Evolutionary conservation across 2,329 filamentous ascomycete species (phyloP).

Genomic region (Claviceps sp.): DNA sequence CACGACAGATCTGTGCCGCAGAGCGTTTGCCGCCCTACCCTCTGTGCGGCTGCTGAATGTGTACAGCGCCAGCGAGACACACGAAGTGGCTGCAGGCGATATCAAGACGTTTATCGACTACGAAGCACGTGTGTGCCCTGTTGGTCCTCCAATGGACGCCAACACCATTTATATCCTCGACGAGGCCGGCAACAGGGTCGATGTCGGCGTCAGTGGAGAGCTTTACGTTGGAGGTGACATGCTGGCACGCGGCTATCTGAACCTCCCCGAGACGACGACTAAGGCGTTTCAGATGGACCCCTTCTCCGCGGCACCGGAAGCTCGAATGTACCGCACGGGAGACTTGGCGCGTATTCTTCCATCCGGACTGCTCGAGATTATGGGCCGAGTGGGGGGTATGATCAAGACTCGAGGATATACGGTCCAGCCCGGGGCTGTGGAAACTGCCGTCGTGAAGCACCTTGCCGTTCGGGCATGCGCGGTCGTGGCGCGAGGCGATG

Average conservation of each 20-base stretch:
- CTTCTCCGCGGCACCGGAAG: slow-evolving; percentile 43
- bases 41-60: slow-evolving; percentile 60
- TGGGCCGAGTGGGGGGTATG: slow-evolving; percentile 63
- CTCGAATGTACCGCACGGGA: slow-evolving; percentile 63
- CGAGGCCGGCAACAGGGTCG: slow-evolving; percentile 51
- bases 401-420: slow-evolving; percentile 72
- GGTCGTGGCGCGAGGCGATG: slow-evolving; percentile 62
- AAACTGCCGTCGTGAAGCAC: slow-evolving; percentile 56
- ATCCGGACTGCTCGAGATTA: slow-evolving; percentile 59
- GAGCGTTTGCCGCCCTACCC: slow-evolving; percentile 54
- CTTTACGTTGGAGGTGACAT: slow-evolving; percentile 63
- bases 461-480: slow-evolving; percentile 59
- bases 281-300: slow-evolving; percentile 56
- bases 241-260: slow-evolving; percentile 64
- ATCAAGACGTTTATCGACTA: slow-evolving; percentile 53
- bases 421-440: slow-evolving; percentile 63
- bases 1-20: slow-evolving; percentile 59
- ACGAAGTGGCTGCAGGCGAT: slow-evolving; percentile 67
- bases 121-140: slow-evolving; percentile 55
- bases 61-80: slow-evolving; percentile 73
- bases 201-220: slow-evolving; percentile 52
- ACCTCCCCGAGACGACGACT: slow-evolving; percentile 64
- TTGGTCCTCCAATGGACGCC: slow-evolving; percentile 55
- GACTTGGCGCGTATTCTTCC: slow-evolving; percentile 55
- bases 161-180: slow-evolving; percentile 61